Conservation (phyloP, 257 asterid genomes). For the Ligustrum vulgare region DNA sequence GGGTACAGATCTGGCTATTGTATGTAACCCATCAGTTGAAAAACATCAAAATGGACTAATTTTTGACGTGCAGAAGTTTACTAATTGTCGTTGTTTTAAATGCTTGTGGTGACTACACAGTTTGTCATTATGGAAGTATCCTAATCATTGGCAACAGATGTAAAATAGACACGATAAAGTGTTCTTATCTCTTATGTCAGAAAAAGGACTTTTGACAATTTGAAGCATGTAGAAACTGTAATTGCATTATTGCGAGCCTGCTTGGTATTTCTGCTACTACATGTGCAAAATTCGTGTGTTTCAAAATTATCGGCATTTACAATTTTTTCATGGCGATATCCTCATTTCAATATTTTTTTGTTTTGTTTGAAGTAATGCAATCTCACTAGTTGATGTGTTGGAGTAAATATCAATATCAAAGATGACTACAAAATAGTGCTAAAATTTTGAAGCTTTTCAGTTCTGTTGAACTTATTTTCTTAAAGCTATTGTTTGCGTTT, state of each 20-base stretch:
- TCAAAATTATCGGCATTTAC: conserved; percentile 11
- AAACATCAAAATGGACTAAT: not conserved
- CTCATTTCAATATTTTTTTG: conserved; percentile 2
- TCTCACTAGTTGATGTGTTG: not conserved
- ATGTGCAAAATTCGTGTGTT: not conserved
- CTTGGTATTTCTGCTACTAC: conserved; percentile 7
- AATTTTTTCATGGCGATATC: conserved; percentile 19
- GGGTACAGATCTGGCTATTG: not conserved
- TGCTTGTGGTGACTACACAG: not conserved
- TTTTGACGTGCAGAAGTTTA: not conserved
- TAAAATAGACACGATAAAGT: not conserved
- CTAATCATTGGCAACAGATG: conserved; percentile 12
- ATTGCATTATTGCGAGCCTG: conserved; percentile 12
- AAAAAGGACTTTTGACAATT: not conserved
- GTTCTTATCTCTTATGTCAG: conserved; percentile 4
- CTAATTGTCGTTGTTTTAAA: not conserved
- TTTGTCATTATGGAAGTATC: conserved; percentile 17
- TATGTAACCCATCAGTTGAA: not conserved
- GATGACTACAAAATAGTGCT: not conserved
- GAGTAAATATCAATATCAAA: not conserved
- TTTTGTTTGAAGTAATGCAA: not conserved
- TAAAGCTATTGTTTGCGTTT: not conserved
- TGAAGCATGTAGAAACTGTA: conserved; percentile 14
- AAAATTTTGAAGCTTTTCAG: not conserved
- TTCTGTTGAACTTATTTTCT: not conserved